These are phyloP conservation scores for Phytophthora meadii DNA, from an alignment of 352 stramenopile species.

Conservation along the genomic window DNA sequence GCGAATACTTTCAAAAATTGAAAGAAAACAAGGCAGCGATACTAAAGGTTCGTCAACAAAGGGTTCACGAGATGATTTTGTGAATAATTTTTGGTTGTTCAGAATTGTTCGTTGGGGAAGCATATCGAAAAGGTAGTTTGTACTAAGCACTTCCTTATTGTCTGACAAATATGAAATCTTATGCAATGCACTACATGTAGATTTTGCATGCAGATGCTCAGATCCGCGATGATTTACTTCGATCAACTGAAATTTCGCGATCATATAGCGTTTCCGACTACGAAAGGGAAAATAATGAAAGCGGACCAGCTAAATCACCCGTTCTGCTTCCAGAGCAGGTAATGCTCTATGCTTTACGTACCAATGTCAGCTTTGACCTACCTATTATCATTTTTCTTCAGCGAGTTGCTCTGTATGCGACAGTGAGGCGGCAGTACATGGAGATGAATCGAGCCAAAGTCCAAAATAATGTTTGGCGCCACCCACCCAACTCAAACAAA, in stretches of 20 bases:
- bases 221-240: conserved; percentile 50
- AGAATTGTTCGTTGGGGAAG: conserved; percentile 35
- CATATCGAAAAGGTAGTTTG: conserved; percentile 50
- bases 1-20: conserved; percentile 21
- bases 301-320: conserved; percentile 12
- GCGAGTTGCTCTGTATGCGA: conserved; percentile 57
- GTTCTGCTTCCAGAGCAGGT: conserved; percentile 33
- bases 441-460: conserved; percentile 45
- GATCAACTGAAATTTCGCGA: conserved; percentile 22
- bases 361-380: background rate
- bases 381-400: conserved; percentile 17
- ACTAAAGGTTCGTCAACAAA: conserved; percentile 24
- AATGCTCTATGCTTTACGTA: background rate
- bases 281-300: background rate
- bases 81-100: background rate
- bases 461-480: conserved; percentile 17
- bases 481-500: conserved; percentile 1
- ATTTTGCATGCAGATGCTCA: conserved; percentile 43
- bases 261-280: background rate
- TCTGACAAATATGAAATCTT: background rate
- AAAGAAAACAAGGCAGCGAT: conserved; percentile 21
- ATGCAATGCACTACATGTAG: conserved; percentile 12
- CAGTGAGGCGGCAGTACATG: conserved; percentile 70
- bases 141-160: too few species aligned
- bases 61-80: background rate